Percentiles rank a stretch among this genome's conserved stretches.
Conservation (phyloP, 2,329 filamentous ascomycete genomes). For the Fusarium sambucinum region DNA sequence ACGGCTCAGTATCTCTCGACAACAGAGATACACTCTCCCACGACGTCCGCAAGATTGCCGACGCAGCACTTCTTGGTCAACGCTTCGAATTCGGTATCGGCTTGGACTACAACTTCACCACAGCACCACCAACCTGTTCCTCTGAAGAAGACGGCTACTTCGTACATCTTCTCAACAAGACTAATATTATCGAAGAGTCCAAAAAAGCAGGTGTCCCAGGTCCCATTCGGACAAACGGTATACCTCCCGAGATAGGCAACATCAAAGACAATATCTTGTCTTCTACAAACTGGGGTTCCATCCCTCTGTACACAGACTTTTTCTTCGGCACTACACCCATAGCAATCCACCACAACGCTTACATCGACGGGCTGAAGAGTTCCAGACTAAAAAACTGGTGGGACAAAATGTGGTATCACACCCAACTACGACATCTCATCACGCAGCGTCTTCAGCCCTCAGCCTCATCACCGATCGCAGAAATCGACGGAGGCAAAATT, state of each 20-base stretch:
- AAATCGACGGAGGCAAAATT: slow-evolving; percentile 18
- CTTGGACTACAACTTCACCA: slow-evolving; percentile 55
- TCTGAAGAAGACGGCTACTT: slow-evolving; percentile 55
- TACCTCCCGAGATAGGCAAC: slow-evolving; percentile 47
- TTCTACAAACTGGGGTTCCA: slow-evolving; percentile 48
- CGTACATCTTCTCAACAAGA: slow-evolving; percentile 46
- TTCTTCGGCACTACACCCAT: slow-evolving; percentile 54
- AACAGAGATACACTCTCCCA: slow-evolving; percentile 19
- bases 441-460: slow-evolving; percentile 41
- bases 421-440: slow-evolving; percentile 50
- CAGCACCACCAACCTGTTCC: slow-evolving; percentile 54
- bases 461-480: slow-evolving; percentile 36
- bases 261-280: slow-evolving; percentile 30
- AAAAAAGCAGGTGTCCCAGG: slow-evolving; percentile 50
- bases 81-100: slow-evolving; percentile 57
- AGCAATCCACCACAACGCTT: slow-evolving; percentile 56
- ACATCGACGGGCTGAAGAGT: slow-evolving; percentile 50
- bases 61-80: slow-evolving; percentile 46
- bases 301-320: slow-evolving; percentile 55
- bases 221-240: slow-evolving; percentile 45
- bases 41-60: slow-evolving; percentile 45
- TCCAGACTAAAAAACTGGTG: slow-evolving; percentile 53
- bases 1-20: slow-evolving; percentile 44
- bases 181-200: slow-evolving; percentile 44
- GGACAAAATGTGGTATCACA: slow-evolving; percentile 54